These are phyloP conservation scores for Annulohypoxylon maeteangense DNA, from an alignment of 495 filamentous ascomycete genomes.

Conservation along the genomic window DNA sequence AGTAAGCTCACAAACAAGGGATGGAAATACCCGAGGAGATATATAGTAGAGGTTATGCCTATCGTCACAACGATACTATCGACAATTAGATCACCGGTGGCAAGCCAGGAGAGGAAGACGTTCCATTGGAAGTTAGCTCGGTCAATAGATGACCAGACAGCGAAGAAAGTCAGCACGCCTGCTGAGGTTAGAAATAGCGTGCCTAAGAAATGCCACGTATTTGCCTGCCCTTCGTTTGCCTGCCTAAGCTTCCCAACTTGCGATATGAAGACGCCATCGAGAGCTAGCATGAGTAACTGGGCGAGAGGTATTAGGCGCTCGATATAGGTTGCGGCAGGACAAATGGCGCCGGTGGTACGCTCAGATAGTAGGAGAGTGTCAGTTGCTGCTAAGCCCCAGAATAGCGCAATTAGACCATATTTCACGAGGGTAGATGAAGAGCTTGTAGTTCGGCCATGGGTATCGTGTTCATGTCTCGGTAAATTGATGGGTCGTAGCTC, in stretches of 20 bases:
- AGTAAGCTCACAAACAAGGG: slow-evolving; percentile 32
- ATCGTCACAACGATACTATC: slow-evolving; percentile 34
- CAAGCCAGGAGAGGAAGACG: slow-evolving; percentile 35
- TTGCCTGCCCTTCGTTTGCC: slow-evolving; percentile 16
- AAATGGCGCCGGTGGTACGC: slow-evolving; percentile 42
- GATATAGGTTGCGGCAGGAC: slow-evolving; percentile 32
- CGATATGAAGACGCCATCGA: slow-evolving; percentile 38
- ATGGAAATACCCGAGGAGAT: slow-evolving; percentile 40
- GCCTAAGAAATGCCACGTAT: slow-evolving; percentile 36
- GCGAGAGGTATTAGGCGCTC: slow-evolving; percentile 43
- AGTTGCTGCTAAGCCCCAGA: slow-evolving; percentile 45
- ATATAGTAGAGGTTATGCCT: slow-evolving; percentile 29
- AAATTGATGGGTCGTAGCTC: slow-evolving; percentile 27
- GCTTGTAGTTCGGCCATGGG: slow-evolving; percentile 4
- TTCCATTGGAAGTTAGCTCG: slow-evolving; percentile 37
- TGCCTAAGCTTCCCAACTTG: slow-evolving; percentile 36
- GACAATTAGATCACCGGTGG: slow-evolving; percentile 33
- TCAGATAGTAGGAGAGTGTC: slow-evolving; percentile 36
- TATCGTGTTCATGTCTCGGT: slow-evolving; percentile 29
- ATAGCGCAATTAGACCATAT: slow-evolving; percentile 34
- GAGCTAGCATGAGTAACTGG: slow-evolving; percentile 37
- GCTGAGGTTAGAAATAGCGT: slow-evolving; percentile 34
- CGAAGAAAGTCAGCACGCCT: slow-evolving; percentile 34
- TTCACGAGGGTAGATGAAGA: slow-evolving; percentile 16
- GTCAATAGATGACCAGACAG: slow-evolving; percentile 42